phyloP scores from a whole-genome alignment of 78 protist genomes.

The Dictyostelium capitatum region DNA sequence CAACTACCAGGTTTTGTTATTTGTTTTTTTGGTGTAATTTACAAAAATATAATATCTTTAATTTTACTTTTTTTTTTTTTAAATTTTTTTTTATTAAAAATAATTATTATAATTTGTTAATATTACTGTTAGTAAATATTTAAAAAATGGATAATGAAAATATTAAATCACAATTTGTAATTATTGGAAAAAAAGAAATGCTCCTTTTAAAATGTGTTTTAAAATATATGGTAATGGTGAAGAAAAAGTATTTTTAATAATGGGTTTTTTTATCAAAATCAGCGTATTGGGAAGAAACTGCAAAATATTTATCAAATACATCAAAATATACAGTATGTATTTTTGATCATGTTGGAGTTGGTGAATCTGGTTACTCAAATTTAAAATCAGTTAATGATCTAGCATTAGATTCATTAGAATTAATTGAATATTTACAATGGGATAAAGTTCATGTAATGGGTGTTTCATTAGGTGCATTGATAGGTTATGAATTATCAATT shows the following conservation, averaged over 20 bases:
- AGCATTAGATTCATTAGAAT: background rate
- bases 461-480: background rate
- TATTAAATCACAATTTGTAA: background rate
- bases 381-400: background rate
- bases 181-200: background rate
- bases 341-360: background rate
- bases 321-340: background rate
- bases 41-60: too few species aligned
- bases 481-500: background rate
- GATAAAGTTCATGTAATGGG: background rate
- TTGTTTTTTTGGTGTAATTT: too few species aligned
- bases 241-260: background rate
- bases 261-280: background rate
- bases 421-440: background rate
- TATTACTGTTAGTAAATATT: too few species aligned
- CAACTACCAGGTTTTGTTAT: too few species aligned
- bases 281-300: background rate
- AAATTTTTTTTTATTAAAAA: too few species aligned
- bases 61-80: too few species aligned
- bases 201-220: background rate
- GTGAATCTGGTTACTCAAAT: background rate
- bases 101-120: too few species aligned
- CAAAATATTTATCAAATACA: background rate
- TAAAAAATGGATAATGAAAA: too few species aligned
- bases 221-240: background rate